Conservation (phyloP, 2,329 filamentous ascomycete genomes). For the Dactylonectria estremocensis region DNA sequence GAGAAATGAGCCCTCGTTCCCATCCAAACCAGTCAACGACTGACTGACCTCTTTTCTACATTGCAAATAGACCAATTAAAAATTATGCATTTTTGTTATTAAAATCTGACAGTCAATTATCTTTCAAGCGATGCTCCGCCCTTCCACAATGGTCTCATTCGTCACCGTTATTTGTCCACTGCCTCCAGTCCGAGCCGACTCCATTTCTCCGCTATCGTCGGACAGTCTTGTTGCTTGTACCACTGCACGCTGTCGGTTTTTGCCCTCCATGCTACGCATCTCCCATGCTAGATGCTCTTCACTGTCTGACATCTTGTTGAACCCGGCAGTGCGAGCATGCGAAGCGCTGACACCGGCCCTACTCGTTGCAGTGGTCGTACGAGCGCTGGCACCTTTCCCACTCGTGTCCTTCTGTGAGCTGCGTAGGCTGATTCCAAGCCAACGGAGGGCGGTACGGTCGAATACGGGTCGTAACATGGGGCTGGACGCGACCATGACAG, state of each 20-base stretch:
- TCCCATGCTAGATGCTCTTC: constrained; percentile 32
- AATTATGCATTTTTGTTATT: too few species aligned
- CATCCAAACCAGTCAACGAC: too few species aligned
- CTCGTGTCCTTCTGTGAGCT: constrained; percentile 13
- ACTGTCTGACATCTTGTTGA: constrained; percentile 25
- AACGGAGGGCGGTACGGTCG: constrained; percentile 18
- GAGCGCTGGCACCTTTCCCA: background rate
- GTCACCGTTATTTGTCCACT: background rate
- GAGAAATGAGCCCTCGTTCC: too few species aligned
- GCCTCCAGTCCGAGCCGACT: background rate
- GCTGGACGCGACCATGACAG: constrained; percentile 33
- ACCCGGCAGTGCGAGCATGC: constrained; percentile 4
- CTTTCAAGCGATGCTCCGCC: constrained; percentile 24
- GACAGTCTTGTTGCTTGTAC: background rate
- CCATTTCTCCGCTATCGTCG: background rate
- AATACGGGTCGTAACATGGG: constrained; percentile 29
- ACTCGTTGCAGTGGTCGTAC: background rate
- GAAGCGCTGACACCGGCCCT: background rate
- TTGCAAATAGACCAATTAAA: too few species aligned
- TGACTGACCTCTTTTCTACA: too few species aligned
- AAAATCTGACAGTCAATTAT: too few species aligned
- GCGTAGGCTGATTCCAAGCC: constrained; percentile 16
- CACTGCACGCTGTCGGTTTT: background rate
- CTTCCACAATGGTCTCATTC: background rate
- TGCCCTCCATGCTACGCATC: constrained; percentile 11